Evolutionary conservation across 805 yeast species (phyloP), one percentile per base, ranked within the genome.

Genomic region (Torulaspora gathmanii): DNA sequence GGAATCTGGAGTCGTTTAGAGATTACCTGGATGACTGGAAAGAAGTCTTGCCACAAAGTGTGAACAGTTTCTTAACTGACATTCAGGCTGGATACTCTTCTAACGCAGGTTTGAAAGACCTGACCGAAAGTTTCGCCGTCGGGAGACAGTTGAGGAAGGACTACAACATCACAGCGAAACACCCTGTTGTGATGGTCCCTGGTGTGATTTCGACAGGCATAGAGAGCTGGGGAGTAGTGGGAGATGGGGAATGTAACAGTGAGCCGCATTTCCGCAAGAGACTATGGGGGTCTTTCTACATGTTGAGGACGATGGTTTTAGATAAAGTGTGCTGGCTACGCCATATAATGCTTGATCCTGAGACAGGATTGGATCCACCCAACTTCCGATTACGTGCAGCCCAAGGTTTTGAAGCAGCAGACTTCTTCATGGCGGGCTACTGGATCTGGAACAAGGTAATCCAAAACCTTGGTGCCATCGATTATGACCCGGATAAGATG

Each of bases 361-460:
- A 79, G 45, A 93, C 98, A 0, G 99, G 99, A 0, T 69, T 93
- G 20, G 99, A 93, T 63, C 99, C 99, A 0, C 83, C 85, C 1
- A 77, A 85, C 42, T 76, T 86, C 55, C 83, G 74, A 55, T 61
- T 93, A 20, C 72, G 99, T 45, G 95, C 98, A 0, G 91, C 96
- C 0, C 95, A 86, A 63, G 99, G 99, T 0, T 86, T 93, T 63
- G 97, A 90, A 57, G 93, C 96, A 1, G 93, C 96, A 0, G 99
- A 93, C 67, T 93, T 88, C 66, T 93, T 93, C 59, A 81, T 93
- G 65, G 86, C 97, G 3, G 99, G 99, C 0, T 93, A 93, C 65
- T 93, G 99, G 99, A 87, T 93, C 57, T 93, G 99, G 99, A 88
- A 87, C 63, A 93, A 93, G 63, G 79, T 93, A 42, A 72, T 93